A percentile compares a stretch with the other conserved stretches of the same genome.
phyloP scores from a whole-genome alignment of 495 filamentous ascomycete genomes.

The Aspergillus incahuasiensis region DNA sequence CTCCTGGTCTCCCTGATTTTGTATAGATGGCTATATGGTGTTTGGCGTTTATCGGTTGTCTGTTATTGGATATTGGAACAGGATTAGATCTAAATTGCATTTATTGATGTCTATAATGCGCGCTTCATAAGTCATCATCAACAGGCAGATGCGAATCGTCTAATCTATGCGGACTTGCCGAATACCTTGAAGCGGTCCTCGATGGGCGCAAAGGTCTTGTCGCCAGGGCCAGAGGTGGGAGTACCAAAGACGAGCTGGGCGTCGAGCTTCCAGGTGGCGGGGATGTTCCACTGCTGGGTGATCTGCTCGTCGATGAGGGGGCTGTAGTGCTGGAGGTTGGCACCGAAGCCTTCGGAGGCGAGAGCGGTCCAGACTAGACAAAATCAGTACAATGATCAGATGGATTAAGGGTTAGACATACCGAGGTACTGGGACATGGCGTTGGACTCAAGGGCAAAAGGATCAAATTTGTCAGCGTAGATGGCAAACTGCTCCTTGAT shows the following conservation, averaged over 20 bases:
- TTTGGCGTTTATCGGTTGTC: too few species aligned
- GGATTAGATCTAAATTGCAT: neutral
- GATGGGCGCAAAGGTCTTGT: constrained; percentile 33
- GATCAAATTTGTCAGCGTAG: constrained; percentile 47
- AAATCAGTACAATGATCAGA: neutral
- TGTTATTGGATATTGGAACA: too few species aligned
- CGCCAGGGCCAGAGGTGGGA: constrained; percentile 32
- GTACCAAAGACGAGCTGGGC: constrained; percentile 50
- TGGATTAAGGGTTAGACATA: constrained; percentile 14
- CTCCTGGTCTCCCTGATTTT: too few species aligned
- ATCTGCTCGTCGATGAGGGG: constrained; percentile 44
- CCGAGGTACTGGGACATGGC: constrained; percentile 50
- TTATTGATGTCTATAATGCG: neutral
- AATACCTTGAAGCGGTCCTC: constrained; percentile 43
- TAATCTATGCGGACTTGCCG: constrained; percentile 26
- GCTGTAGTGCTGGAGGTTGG: constrained; percentile 54
- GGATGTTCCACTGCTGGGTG: constrained; percentile 38
- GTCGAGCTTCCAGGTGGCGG: constrained; percentile 42
- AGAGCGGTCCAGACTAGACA: constrained; percentile 46
- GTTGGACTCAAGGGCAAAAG: constrained; percentile 45
- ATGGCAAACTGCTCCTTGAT: constrained; percentile 43
- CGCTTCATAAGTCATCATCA: neutral
- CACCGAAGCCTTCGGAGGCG: constrained; percentile 45
- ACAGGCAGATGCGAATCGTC: neutral
- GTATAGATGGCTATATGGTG: too few species aligned